phyloP scores from a whole-genome alignment of 768 basidiomycete genomes.

The Mycena polygramma region DNA sequence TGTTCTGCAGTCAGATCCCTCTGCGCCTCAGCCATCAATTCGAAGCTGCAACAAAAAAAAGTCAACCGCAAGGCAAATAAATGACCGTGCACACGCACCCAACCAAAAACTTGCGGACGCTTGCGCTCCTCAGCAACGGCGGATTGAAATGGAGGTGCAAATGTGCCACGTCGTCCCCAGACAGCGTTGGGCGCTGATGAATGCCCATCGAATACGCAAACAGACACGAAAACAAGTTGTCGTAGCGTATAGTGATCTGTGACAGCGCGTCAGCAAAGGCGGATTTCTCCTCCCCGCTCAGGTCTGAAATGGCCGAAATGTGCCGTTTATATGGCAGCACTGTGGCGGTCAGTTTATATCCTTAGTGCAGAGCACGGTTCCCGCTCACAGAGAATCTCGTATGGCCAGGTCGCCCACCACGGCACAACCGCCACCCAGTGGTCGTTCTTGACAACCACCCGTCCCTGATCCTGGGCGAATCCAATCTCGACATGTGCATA shows the following conservation, averaged over 20 bases:
- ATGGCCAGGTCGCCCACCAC: constrained; percentile 98
- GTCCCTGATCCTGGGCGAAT: constrained; percentile 57
- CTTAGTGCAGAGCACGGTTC: neutral
- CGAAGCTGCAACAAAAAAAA: constrained; percentile 67
- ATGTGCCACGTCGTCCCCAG: constrained; percentile 73
- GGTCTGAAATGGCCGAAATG: constrained; percentile 75
- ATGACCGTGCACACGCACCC: constrained; percentile 65
- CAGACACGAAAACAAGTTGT: constrained; percentile 85
- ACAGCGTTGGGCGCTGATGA: constrained; percentile 83
- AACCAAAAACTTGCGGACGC: constrained; percentile 89
- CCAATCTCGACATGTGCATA: constrained; percentile 78
- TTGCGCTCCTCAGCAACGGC: constrained; percentile 85
- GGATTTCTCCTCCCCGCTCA: constrained; percentile 70
- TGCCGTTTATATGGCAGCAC: constrained; percentile 86
- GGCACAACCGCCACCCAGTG: constrained; percentile 90
- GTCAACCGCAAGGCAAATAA: neutral
- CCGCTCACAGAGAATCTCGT: constrained; percentile 79
- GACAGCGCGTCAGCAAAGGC: constrained; percentile 80
- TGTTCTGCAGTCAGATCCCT: constrained; percentile 92
- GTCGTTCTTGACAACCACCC: constrained; percentile 78
- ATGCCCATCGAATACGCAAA: constrained; percentile 97
- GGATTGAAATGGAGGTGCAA: constrained; percentile 91
- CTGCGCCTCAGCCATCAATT: constrained; percentile 92
- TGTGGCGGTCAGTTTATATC: constrained; percentile 42
- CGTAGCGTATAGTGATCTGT: constrained; percentile 74